Base-by-base conservation (phyloP, 2,329 filamentous ascomycete genomes). In the Lecanicillium sp. region DNA sequence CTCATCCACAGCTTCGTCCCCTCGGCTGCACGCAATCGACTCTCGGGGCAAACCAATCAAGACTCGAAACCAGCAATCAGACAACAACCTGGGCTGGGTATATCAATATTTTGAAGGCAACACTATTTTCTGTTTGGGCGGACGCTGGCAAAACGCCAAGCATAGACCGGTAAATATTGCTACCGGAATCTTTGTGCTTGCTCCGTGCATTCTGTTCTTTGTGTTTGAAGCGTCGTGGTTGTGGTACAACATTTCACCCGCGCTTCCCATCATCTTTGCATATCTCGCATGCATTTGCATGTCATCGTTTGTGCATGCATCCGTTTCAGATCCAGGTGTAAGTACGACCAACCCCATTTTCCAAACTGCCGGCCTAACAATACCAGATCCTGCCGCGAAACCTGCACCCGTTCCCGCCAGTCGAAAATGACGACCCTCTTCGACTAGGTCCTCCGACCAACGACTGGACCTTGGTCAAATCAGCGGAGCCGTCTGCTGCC, bases 101-200 rank as follows among this genome's bases (percentile, higher is more conserved):
- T 84, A 90, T 60, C 78, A 96, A 57, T 95, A 95, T 58, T 96
- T 95, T 53, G 77, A 85, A 32, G 92, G 92, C 33, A 98, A 96
- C 55, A 95, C 87, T 0, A 69, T 88, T 17, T 98, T 98, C 56
- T 95, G 80, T 58, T 71, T 85, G 43, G 83, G 85, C 25, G 92
- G 92, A 7, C 76, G 92, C 43, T 70, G 92, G 43, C 86, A 95
- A 55, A 95, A 96, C 59, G 83, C 92, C 27, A 78, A 79, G 49
- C 84, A 94, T 50, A 77, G 82, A 46, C 92, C 92, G 2, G 80
- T 98, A 55, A 96, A 95, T 51, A 74, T 95, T 50, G 81, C 80
- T 11, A 98, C 92, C 2, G 88, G 83, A 2, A 60, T 87, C 35
- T 66, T 95, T 20, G 75, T 94, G n/a, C 59, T 92, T 29, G 56